Base-by-base conservation (phyloP, 176 grass and related monocot genomes). In the Canna indica region DNA sequence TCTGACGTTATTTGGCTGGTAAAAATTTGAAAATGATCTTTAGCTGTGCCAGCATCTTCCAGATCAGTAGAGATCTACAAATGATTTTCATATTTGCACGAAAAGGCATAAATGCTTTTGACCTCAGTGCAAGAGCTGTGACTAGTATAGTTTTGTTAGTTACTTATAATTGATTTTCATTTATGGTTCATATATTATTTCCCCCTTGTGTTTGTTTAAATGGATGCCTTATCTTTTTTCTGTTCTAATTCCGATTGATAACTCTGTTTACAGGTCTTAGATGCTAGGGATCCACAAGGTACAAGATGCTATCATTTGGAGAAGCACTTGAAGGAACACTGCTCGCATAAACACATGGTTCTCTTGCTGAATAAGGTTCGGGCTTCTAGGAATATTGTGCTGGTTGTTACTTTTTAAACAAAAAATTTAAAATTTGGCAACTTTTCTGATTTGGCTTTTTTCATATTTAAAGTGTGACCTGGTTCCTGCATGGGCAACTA, bases 271-370 rank as follows among this genome's bases (percentile, higher is more conserved):
- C 42, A 96, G 88, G 88, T 96, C 39, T 75, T 96, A 79, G 93
- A 96, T 90, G 88, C 93, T 54, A 91, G 88, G 80, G 93, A 96
- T 71, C 93, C 88, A 77, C 90, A 89, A 82, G 93, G 93, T 65
- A 91, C 93, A 44, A 86, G 93, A 79, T 96, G 88, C 77, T 83
- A 85, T 72, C 93, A 96, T 87, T 79, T 91, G 34, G 93, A 96
- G 84, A 96, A 85, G 72, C 93, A 96, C 73, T 70, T 96, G 46
- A 96, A 85, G 80, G 93, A 96, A 71, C 81, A 87, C 41, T 91
- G 83, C 71, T 87, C 84, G 53, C 93, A 96, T 78, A 96, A 96
- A 68, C 88, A 96, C 72, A 79, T 91, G 77, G 81, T 96, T 75
- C 85, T 96, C 79, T 81, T 96, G 78, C 83, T 91, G 70, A 96